phyloP scores from a whole-genome alignment of 139 green algal species.

The Closterium sp. region DNA sequence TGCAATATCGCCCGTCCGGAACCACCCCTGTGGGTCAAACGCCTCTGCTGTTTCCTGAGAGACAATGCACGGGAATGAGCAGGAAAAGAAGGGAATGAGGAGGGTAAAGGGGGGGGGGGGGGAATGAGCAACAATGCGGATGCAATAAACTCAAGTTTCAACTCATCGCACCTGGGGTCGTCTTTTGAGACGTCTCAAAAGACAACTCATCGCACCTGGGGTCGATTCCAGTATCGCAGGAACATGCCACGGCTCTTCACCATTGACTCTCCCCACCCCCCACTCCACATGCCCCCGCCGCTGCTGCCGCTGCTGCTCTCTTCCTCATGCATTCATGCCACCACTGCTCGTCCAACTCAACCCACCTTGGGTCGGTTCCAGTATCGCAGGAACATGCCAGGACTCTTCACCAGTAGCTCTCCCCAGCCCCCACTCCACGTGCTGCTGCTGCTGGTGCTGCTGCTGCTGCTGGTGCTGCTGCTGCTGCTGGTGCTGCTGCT shows the following conservation, averaged over 20 bases:
- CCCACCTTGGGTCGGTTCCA: background rate
- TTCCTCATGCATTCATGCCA: no score
- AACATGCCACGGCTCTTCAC: background rate
- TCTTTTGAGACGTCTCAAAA: no score
- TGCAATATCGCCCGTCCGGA: slow-evolving; percentile 66
- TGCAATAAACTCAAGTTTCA: no score
- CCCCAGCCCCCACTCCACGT: background rate
- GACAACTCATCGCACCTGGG: background rate
- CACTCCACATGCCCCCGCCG: background rate
- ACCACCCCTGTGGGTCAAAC: no score
- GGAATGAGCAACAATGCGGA: no score
- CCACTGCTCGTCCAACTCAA: background rate
- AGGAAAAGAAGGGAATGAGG: no score
- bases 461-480: no score
- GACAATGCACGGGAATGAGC: no score
- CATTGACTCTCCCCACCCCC: background rate
- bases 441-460: background rate
- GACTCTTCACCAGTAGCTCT: background rate
- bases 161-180: no score
- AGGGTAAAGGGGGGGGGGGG: no score
- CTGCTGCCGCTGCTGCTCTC: background rate
- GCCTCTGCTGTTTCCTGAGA: no score
- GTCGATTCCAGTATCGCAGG: background rate
- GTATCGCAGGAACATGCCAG: background rate
- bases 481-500: no score